These are phyloP conservation scores for Avicennia marina DNA, from an alignment of 257 asterid species.

Conservation along the genomic window DNA sequence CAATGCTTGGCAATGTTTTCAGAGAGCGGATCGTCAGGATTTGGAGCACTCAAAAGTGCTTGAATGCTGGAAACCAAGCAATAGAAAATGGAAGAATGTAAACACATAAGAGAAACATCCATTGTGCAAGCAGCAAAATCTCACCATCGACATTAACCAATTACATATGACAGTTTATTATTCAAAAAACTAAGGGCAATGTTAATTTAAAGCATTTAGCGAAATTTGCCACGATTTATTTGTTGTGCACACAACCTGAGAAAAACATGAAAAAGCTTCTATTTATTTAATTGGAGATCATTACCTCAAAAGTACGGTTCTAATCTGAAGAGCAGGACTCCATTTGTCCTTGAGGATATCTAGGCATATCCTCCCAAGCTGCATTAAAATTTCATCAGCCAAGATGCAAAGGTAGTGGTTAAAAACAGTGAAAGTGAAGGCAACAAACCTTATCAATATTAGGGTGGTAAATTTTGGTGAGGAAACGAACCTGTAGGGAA, in stretches of 20 bases:
- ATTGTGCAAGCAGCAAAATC: too few species aligned
- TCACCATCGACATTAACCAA: too few species aligned
- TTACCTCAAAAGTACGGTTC: slow-evolving; percentile 97
- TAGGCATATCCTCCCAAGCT: slow-evolving; percentile 99
- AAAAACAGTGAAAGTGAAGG: background rate
- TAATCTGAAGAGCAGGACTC: slow-evolving; percentile 99
- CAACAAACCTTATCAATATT: slow-evolving; percentile 88
- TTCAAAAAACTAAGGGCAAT: too few species aligned
- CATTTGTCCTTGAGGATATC: slow-evolving; percentile 99
- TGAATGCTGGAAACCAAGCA: slow-evolving; percentile 64
- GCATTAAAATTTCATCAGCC: slow-evolving; percentile 22
- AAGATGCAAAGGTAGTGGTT: background rate
- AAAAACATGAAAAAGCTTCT: background rate
- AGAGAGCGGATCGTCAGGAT: slow-evolving; percentile 97
- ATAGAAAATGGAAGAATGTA: background rate
- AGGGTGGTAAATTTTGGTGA: slow-evolving; percentile 97
- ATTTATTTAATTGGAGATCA: background rate
- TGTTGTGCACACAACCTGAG: background rate
- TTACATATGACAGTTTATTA: too few species aligned
- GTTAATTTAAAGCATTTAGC: background rate
- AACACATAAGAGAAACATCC: too few species aligned
- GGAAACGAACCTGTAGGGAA: slow-evolving; percentile 86
- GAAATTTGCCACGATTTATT: background rate
- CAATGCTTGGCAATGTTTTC: slow-evolving; percentile 99
- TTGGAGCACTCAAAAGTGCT: slow-evolving; percentile 99